Conservation (phyloP, 1,284 basidiomycete genomes). For the Melampsora americana region DNA sequence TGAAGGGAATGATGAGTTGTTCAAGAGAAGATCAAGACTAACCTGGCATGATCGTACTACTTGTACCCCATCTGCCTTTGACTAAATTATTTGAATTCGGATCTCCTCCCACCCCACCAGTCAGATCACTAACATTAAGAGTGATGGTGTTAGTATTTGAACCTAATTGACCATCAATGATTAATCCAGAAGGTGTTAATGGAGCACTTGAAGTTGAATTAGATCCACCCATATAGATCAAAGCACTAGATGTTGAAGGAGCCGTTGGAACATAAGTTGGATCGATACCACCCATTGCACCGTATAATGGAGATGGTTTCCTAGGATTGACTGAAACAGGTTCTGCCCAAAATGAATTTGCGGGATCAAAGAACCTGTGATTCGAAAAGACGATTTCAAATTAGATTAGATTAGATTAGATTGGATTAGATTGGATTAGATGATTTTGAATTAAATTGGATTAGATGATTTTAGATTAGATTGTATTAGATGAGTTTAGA, state of each 20-base stretch:
- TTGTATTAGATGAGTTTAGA: neutral
- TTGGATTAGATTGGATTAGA: no score
- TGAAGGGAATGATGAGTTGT: no score
- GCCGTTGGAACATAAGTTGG: slow-evolving; percentile 20
- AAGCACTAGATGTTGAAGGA: slow-evolving; percentile 12
- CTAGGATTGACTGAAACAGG: neutral
- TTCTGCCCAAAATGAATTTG: slow-evolving; percentile 35
- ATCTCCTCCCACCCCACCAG: slow-evolving; percentile 9
- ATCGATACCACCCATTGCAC: slow-evolving; percentile 18
- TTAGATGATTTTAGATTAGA: neutral
- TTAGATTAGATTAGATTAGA: no score
- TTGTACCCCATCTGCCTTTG: slow-evolving; percentile 27
- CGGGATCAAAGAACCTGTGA: slow-evolving; percentile 25
- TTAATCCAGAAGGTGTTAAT: slow-evolving; percentile 1
- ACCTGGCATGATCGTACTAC: slow-evolving; percentile 34
- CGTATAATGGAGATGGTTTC: slow-evolving; percentile 14
- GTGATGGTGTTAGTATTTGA: slow-evolving; percentile 35
- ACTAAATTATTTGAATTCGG: slow-evolving; percentile 12
- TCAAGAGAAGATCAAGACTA: neutral
- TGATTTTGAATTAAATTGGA: neutral
- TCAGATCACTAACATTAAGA: slow-evolving; percentile 20
- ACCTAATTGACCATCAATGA: slow-evolving; percentile 37
- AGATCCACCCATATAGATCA: slow-evolving; percentile 16
- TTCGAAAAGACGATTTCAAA: no score
- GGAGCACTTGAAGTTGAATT: slow-evolving; percentile 11